Percentiles rank a stretch among this genome's conserved stretches.
These are phyloP conservation scores for Pilobolus umbonatus DNA, from an alignment of 192 early-diverging fungal species.

Conservation along the genomic window DNA sequence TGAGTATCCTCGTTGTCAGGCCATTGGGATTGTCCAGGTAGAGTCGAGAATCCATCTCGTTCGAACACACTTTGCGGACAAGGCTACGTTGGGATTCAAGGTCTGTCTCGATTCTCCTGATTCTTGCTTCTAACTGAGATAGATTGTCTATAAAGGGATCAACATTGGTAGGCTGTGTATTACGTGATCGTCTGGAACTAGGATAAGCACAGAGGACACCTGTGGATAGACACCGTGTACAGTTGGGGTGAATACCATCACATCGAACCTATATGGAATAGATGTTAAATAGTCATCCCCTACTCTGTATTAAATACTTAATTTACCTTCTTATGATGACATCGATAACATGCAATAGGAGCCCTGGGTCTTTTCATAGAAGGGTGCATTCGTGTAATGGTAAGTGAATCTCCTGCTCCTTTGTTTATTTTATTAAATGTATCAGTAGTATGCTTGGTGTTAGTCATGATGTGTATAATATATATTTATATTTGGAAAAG, in stretches of 20 bases:
- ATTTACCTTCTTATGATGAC: conserved; percentile 35
- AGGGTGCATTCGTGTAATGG: conserved; percentile 23
- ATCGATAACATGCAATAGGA: conserved; percentile 32
- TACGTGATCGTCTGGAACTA: conserved; percentile 33
- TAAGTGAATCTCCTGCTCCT: background rate
- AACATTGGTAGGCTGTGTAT: conserved; percentile 31
- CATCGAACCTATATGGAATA: conserved; percentile 30
- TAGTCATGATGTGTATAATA: background rate
- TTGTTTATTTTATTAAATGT: background rate
- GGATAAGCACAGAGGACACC: conserved; percentile 29
- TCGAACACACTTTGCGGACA: background rate
- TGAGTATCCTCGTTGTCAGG: conserved; percentile 10
- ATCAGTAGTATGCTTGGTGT: background rate
- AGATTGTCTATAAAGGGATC: conserved; percentile 33
- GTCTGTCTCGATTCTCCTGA: conserved; percentile 28
- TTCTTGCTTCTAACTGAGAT: conserved; percentile 27
- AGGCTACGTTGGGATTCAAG: conserved; percentile 14
- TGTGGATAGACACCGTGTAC: conserved; percentile 28
- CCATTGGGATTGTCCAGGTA: background rate
- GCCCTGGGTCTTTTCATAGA: conserved; percentile 33
- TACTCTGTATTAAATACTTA: background rate
- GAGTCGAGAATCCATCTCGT: background rate
- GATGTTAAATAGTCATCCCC: background rate
- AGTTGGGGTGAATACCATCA: conserved; percentile 30
- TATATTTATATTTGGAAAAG: conserved; percentile 3